Evolutionary conservation across 1,284 basidiomycete species (phyloP).

Genomic region (Moesziomyces sp.): DNA sequence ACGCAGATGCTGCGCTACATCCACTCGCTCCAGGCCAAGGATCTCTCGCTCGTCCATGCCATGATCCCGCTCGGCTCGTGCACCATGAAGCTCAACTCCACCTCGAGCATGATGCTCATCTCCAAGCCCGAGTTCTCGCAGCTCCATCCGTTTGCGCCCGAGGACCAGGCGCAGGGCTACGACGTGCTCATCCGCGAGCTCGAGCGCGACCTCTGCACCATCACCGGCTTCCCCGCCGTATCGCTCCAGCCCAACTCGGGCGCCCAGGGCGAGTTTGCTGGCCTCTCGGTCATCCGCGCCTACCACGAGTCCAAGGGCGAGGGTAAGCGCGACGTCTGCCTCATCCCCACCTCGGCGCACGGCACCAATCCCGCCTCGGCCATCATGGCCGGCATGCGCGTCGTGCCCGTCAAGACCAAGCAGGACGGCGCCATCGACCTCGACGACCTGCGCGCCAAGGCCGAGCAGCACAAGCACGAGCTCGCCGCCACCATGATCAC

Average conservation of each 20-base stretch:
- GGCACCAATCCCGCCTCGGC: conserved; percentile 82
- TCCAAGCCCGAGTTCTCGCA: conserved; percentile 91
- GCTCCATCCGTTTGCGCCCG: conserved; percentile 92
- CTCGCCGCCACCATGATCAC: conserved; percentile 95
- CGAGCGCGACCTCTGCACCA: conserved; percentile 87
- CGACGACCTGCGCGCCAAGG: conserved; percentile 84
- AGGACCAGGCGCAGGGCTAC: conserved; percentile 90
- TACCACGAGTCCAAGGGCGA: conserved; percentile 91
- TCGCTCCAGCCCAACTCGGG: conserved; percentile 98
- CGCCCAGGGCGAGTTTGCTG: conserved; percentile 93
- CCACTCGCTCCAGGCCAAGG: conserved; percentile 90
- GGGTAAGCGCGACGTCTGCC: conserved; percentile 85
- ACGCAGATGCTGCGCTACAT: conserved; percentile 94
- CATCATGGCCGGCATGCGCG: conserved; percentile 95
- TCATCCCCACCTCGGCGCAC: conserved; percentile 95
- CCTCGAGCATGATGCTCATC: conserved; percentile 91
- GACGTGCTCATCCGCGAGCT: conserved; percentile 86
- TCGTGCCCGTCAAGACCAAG: conserved; percentile 90
- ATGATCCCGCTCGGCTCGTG: conserved; percentile 93
- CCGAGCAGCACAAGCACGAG: conserved; percentile 87
- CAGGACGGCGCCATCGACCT: conserved; percentile 89
- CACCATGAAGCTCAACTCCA: conserved; percentile 69
- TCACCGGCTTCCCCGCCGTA: conserved; percentile 94
- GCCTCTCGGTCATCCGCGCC: conserved; percentile 89
- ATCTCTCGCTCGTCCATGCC: conserved; percentile 90